Evolutionary conservation across 2,329 filamentous ascomycete species (phyloP), one percentile per base, ranked within the genome.

Genomic region (Fusarium cicatricum): DNA sequence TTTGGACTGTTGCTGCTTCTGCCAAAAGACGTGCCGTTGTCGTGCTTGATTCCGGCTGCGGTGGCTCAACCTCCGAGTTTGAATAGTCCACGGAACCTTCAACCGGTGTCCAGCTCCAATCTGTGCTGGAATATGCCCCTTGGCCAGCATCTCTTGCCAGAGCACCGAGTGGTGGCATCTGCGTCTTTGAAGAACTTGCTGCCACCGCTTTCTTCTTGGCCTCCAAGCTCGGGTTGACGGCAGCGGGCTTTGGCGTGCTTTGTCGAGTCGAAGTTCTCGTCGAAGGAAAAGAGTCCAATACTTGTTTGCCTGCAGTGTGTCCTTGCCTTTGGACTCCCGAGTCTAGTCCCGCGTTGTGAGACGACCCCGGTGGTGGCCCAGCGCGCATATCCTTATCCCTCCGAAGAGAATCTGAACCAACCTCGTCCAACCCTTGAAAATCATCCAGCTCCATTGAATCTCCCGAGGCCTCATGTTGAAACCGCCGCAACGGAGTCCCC

Each of bases 401-500:
- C 8, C 26, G 42, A n/a, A 2, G 16, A 19, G 26, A 21, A 17
- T 34, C 23, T 36, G 37, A 29, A 6, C 53, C 46, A 29, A 14
- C 28, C 15, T 43, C 45, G 2, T 50, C 37, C 7, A 34, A 38
- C 2, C 23, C 41, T 15, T 51, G 54, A 8, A 42, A 56, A 15
- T 50, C 52, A 3, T 61, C 41, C 10, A 43, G 39, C 5, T 39
- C 36, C 9, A 37, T 32, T 11, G 53, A 50, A 17, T 56, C 52
- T 1, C 38, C 53, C 7, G 54, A 41, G 1, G 45, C 47, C 37
- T 73, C 72, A 39, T 55, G 57, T 5, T 66, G 59, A 12, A 72
- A 29, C 42, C 73, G 72, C 4, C 66, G 63, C 9, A 69, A 68
- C 0, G 73, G 70, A 11, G 62, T 71, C 6, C 54, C 52, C 5